phyloP scores from a whole-genome alignment of 805 yeast species.

The Lipomyces lipofer region DNA sequence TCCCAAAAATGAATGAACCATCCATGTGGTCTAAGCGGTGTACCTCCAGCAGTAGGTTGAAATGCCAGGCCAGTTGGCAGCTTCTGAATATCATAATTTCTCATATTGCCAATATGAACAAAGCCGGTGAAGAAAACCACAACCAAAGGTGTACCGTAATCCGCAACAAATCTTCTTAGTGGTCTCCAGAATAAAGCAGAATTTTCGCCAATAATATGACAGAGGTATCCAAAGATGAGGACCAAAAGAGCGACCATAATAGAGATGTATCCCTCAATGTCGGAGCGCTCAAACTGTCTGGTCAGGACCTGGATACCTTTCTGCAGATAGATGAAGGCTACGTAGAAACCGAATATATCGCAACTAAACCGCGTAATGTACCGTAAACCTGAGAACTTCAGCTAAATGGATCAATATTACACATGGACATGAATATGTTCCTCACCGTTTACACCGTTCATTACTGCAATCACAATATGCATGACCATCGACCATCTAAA shows the following conservation, averaged over 20 bases:
- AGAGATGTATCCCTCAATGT: slow-evolving; percentile 55
- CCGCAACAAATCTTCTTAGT: slow-evolving; percentile 70
- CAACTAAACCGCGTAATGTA: slow-evolving; percentile 27
- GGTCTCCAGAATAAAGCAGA: slow-evolving; percentile 62
- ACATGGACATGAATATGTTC: slow-evolving; percentile 41
- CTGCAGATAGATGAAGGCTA: slow-evolving; percentile 81
- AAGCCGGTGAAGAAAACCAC: slow-evolving; percentile 92
- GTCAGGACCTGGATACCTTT: slow-evolving; percentile 84
- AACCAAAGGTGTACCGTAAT: slow-evolving; percentile 79
- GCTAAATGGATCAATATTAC: neutral
- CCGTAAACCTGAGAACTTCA: slow-evolving; percentile 1
- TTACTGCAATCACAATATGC: slow-evolving; percentile 70
- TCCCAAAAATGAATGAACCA: slow-evolving; percentile 84
- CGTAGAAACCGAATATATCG: slow-evolving; percentile 90
- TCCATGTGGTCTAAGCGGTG: slow-evolving; percentile 51
- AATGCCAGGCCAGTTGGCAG: slow-evolving; percentile 74
- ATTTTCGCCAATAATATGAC: slow-evolving; percentile 57
- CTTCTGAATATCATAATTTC: slow-evolving; percentile 55
- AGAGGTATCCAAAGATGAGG: slow-evolving; percentile 71
- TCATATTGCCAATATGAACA: slow-evolving; percentile 76
- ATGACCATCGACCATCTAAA: slow-evolving; percentile 78
- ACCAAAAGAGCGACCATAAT: slow-evolving; percentile 73
- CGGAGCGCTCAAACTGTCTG: slow-evolving; percentile 59
- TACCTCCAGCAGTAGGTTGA: slow-evolving; percentile 64
- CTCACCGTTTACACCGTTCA: slow-evolving; percentile 66